Base-by-base conservation (phyloP, 768 basidiomycete genomes). In the Russula sp. region DNA sequence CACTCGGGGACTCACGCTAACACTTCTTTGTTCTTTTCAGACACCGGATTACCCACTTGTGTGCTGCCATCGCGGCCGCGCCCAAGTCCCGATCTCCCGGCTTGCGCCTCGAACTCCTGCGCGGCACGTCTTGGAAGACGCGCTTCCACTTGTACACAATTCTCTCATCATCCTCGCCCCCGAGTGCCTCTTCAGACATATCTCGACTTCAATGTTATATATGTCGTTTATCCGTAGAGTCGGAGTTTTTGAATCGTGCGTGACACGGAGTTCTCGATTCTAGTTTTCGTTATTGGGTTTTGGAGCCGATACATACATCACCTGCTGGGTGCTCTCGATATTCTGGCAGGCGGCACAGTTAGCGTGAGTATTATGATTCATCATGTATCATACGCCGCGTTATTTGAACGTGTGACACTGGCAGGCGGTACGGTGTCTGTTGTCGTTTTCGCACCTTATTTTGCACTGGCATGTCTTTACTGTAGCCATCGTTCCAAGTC, bases 191-290 rank as follows among this genome's bases (percentile, higher is more conserved):
- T 90, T 11, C 92, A 94, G 73, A 85, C 88, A 1, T 94, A 88
- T 72, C 86, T 95, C 73, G 94, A 96, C 72, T 92, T 94, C 74
- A 94, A 94, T 74, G 86, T 87, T 69, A 85, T 88, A 68, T 95
- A 86, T 76, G 85, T 93, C 69, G 36, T 34, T 46, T 63, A 42
- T 64, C 52, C 36, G 1, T 70, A 94, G 92, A 77, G 32, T 89
- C 68, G 84, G 87, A 84, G 73, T 82, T 83, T 72, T 90, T 90
- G 2, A 86, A 86, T 71, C 85, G 9, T 32, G 9, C 32, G 9
- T 89, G 52, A 38, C 81, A 83, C 70, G 84, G 84, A 20, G 81
- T 86, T 56, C 81, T 88, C 64, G 84, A 85, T 65, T 87, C 88
- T 62, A 84, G 85, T 64, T 7, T 30, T 30, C 83, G 80, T 73